Conservation (phyloP, 352 stramenopile species). For the Globisporangium cylindrosporum region DNA sequence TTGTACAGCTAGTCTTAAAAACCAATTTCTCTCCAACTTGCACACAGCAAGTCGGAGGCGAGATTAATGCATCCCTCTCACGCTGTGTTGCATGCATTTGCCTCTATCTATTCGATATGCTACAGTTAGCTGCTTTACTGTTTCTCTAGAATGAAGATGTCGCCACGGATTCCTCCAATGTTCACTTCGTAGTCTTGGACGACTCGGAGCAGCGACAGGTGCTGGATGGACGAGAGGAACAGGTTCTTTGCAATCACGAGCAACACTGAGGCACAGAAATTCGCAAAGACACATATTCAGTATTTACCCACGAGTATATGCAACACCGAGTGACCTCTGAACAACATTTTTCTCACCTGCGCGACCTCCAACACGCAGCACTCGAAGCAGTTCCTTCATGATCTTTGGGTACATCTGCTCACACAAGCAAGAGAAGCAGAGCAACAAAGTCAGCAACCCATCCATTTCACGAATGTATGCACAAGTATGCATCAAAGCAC, state of each 20-base stretch:
- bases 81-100: background rate
- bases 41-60: too few relatives aligned
- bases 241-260: conserved; percentile 82
- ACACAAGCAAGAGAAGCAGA: background rate
- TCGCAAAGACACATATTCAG: background rate
- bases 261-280: conserved; percentile 35
- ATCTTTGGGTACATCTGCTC: conserved; percentile 70
- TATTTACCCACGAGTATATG: background rate
- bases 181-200: conserved; percentile 60
- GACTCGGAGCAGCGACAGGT: conserved; percentile 34
- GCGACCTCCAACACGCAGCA: conserved; percentile 51
- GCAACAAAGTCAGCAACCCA: background rate
- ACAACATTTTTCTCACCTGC: conserved; percentile 28
- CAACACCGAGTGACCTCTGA: background rate
- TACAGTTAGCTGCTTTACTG: background rate
- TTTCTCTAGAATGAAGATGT: conserved; percentile 61
- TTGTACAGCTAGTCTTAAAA: too few relatives aligned
- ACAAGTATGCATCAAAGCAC: background rate
- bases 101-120: background rate
- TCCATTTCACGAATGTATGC: background rate
- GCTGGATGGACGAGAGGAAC: conserved; percentile 49
- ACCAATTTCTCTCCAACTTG: too few relatives aligned
- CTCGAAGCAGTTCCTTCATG: conserved; percentile 64
- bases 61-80: too few relatives aligned
- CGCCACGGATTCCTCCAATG: conserved; percentile 60